Evolutionary conservation across 2,329 filamentous ascomycete genomes (phyloP), one percentile per base, ranked within the genome.

Genomic region (Eutypa lata): DNA sequence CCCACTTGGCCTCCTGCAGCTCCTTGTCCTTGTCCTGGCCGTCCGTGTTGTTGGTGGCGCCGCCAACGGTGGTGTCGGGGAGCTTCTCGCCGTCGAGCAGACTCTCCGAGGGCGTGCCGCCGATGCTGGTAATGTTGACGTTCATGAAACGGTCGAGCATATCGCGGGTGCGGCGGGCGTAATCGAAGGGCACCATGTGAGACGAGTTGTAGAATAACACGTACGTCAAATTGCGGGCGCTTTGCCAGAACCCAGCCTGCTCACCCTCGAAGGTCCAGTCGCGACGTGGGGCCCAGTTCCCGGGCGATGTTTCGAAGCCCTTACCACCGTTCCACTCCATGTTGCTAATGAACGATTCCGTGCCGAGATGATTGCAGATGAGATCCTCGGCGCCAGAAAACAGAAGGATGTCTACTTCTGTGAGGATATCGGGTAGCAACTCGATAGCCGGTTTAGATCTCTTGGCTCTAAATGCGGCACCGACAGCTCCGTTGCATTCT

Each of bases 141-240:
- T 85, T 84, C 81, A 97, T 91, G 74, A 99, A 96, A 40, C 94
- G 89, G 71, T 99, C 93, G 16, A 99, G 84, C 94, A 99, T 99
- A 69, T 97, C 94, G 56, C 93, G 84, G 19, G 87, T 89, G 55
- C 91, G 87, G 47, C 91, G 86, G 1, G 93, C 87, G 63, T 89
- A 89, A 71, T 99, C 93, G 66, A 94, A 97, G 1, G 94, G 95
- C 1, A 99, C 94, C 94, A 99, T 99, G 72, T 99, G 94, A 48
- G 90, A 96, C 16, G 91, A 86, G 70, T 99, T 96, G 77, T 96
- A 90, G 73, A 97, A 96, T 40, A 95, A 79, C 31, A 99, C 87
- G 67, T 99, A 99, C 1, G 94, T 97, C 56, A 99, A 75, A 72
- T 99, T 99, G 59, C 95, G 86, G 2, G 94, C 93, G 68, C 91